Base-by-base conservation (phyloP, 2,329 filamentous ascomycete species). In the Cladosporium sp. region DNA sequence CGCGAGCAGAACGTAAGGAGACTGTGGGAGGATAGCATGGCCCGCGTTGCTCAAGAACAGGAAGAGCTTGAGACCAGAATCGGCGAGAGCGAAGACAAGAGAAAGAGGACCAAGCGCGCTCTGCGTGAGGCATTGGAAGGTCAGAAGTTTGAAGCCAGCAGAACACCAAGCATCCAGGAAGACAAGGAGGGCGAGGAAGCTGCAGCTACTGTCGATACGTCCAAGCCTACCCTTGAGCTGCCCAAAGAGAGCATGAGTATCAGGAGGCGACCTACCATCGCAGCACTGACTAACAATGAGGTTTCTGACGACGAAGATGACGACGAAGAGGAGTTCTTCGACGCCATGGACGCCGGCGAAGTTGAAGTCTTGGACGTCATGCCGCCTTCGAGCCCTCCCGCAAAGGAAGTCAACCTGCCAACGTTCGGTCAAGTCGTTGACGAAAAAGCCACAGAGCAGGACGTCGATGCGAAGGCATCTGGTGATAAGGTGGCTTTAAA, bases 1-100 rank as follows among this genome's bases (percentile, higher is more conserved):
- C 88, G 92, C 56, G 94, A 99, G 76, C 87, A 88, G 43, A 90
- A 96, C 71, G 88, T 97, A 76, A 86, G 94, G 38, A 88, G 90
- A 60, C 90, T 99, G 85, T 99, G 94, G 94, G 94, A 99, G 75
- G 94, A 99, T 69, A 97, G 92, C 75, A 97, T 99, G 94, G 92
- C 94, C 9, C 87, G 92, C 67, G 89, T 99, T n/a, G 94, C 92
- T 17, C 87, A 86, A 58, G 94, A 99, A 72, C 94, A 99, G 67
- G 94, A 97, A 74, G 84, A 92, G 54, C 82, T 99, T 1, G 91
- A 97, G 71, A 90, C 85, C 37, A 88, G 87, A 59, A 89, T 97
- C 61, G 91, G 90, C 45, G 90, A 96, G 74, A 90, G 92, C 1
- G 93, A 97, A 73, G 84, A 89, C 70, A 97, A 96, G 80, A 85